Evolutionary conservation across 345 rosid genomes (phyloP), one percentile per base, ranked within the genome.

Genomic region (Viola odorata): DNA sequence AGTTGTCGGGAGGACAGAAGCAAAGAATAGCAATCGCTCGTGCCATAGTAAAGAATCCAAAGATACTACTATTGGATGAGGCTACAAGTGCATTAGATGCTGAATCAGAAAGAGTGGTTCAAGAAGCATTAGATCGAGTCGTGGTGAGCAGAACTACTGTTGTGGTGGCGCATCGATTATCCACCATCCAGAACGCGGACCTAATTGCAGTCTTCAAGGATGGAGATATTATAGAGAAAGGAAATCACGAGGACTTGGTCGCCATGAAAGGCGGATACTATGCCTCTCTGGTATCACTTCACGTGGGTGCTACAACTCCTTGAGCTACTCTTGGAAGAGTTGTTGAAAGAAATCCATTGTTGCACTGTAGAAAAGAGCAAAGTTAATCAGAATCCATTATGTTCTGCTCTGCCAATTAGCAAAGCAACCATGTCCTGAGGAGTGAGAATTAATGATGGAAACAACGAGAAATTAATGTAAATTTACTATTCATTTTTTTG

Each of bases 1-100:
- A 65, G 16, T 23, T 65, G 36, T 65, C 69, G 0, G 69, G 69
- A 0, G 69, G 69, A 32, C 69, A 65, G 49, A 65, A 65, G 40
- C 69, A 65, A 50, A 36, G 69, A 41, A 57, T 65, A 15, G 69
- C 69, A 1, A 65, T 65, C 12, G 69, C 69, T 16, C 36, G 69
- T 39, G 69, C 63, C 6, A 65, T 65, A 40, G 41, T 65, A 37
- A 65, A 65, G 40, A 45, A 12, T 5, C 69, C 69, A 3, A 65
- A 50, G 45, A 50, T 65, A 45, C 36, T 65, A 57, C 69, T 65
- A 1, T 53, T 65, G 6, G 69, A 65, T 57, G 69, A 65, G 51
- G 69, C 69, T 5, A 65, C 69, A 6, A 65, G 69, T 41, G 69
- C 63, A 3, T n/a, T 65, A 11, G 69, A 65, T 58, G 58, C 70